Percentiles rank a stretch among this genome's conserved stretches.
These are phyloP conservation scores for Diplodia corticola DNA, from an alignment of 2,329 filamentous ascomycete species.

Conservation along the genomic window DNA sequence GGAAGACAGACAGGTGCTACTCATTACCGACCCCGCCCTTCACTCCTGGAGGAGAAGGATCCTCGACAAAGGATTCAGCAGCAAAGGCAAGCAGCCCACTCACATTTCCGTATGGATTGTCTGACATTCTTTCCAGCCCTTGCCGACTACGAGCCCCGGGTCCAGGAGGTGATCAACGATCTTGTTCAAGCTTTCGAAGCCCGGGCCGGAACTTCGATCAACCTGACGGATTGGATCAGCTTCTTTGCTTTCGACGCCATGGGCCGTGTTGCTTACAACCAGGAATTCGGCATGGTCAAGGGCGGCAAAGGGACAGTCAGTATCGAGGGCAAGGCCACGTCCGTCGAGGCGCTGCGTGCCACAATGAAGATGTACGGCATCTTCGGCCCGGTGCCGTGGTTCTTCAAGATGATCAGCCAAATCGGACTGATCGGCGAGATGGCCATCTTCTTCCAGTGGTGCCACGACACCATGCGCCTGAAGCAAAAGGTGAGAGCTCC, in stretches of 20 bases:
- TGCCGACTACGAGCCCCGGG: slow-evolving; percentile 35
- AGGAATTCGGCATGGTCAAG: slow-evolving; percentile 43
- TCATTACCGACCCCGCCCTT: slow-evolving; percentile 27
- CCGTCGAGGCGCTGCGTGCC: slow-evolving; percentile 31
- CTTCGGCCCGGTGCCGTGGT: slow-evolving; percentile 40
- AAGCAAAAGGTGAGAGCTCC: slow-evolving; percentile 10
- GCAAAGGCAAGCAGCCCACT: slow-evolving; percentile 25
- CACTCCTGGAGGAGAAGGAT: slow-evolving; percentile 34
- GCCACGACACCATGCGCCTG: slow-evolving; percentile 8
- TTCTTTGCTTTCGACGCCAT: slow-evolving; percentile 54
- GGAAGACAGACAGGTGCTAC: slow-evolving; percentile 26
- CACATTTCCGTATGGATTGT: background rate
- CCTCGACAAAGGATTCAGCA: slow-evolving; percentile 38
- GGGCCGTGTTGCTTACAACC: slow-evolving; percentile 47
- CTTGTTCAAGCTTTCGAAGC: slow-evolving; percentile 34
- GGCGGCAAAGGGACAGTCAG: slow-evolving; percentile 29
- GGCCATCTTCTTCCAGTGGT: slow-evolving; percentile 8
- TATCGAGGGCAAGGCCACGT: slow-evolving; percentile 28
- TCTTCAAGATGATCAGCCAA: slow-evolving; percentile 34
- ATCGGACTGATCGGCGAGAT: background rate
- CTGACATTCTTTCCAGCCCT: slow-evolving; percentile 1
- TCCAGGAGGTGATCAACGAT: slow-evolving; percentile 34
- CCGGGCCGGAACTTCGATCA: slow-evolving; percentile 27
- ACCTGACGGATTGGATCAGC: slow-evolving; percentile 38
- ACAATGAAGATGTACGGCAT: slow-evolving; percentile 39